Percentiles rank a stretch among this genome's conserved stretches.
phyloP scores from a whole-genome alignment of 306 rosid genomes.

The Trifolium dubium region DNA sequence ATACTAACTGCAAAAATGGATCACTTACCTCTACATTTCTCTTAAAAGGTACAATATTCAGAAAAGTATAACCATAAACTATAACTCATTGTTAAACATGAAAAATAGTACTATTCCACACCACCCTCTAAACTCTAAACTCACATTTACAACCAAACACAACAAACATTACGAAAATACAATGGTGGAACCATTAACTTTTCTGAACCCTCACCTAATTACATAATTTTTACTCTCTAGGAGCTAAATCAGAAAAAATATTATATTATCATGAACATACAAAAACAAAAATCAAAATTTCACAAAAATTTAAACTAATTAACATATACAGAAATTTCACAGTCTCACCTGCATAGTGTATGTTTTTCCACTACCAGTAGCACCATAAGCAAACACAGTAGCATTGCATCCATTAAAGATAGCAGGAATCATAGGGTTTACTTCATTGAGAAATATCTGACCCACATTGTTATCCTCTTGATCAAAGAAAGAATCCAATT shows the following conservation, averaged over 20 bases:
- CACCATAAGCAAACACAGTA: constrained; percentile 94
- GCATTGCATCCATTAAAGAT: constrained; percentile 77
- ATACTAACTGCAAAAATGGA: background rate
- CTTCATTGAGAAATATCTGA: constrained; percentile 72
- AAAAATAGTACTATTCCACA: background rate
- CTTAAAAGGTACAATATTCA: background rate
- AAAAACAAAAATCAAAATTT: background rate
- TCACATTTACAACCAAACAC: constrained; percentile 15
- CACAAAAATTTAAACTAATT: background rate
- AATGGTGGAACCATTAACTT: background rate
- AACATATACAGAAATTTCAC: constrained; percentile 11
- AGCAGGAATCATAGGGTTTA: constrained; percentile 72
- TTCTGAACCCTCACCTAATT: constrained; percentile 6
- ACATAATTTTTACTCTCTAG: background rate
- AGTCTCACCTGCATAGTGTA: constrained; percentile 86
- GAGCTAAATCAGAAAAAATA: background rate
- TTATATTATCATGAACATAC: background rate
- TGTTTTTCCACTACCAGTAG: constrained; percentile 97
- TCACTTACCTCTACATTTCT: background rate
- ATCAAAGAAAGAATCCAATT: constrained; percentile 76
- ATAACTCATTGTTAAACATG: background rate
- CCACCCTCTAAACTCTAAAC: constrained; percentile 16
- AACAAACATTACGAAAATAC: background rate
- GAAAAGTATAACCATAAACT: background rate
- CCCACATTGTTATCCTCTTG: constrained; percentile 74